Conservation (phyloP, 192 early-diverging fungal species). For the Coemansia sp. region DNA sequence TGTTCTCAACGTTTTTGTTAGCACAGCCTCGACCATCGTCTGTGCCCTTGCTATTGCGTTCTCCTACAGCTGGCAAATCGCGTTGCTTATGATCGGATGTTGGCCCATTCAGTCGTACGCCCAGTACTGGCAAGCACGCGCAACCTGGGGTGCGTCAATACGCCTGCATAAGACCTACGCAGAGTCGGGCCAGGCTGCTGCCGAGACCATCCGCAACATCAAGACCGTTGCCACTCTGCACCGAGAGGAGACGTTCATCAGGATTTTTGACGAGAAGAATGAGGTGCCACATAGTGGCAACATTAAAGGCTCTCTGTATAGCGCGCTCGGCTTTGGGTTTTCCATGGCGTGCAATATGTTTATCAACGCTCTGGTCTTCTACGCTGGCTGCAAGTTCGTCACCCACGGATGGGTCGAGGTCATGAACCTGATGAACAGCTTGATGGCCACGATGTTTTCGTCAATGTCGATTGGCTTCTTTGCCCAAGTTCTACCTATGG, state of each 20-base stretch:
- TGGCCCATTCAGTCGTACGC: slow-evolving; percentile 66
- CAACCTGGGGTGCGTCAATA: slow-evolving; percentile 36
- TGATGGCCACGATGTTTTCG: slow-evolving; percentile 58
- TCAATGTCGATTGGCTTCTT: slow-evolving; percentile 57
- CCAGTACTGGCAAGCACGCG: slow-evolving; percentile 59
- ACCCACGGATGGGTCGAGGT: slow-evolving; percentile 51
- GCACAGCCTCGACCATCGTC: slow-evolving; percentile 23
- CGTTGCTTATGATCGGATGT: slow-evolving; percentile 60
- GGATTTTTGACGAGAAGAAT: slow-evolving; percentile 41
- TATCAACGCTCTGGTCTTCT: slow-evolving; percentile 59
- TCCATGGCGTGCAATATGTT: slow-evolving; percentile 57
- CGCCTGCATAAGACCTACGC: slow-evolving; percentile 64
- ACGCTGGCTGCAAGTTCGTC: slow-evolving; percentile 54
- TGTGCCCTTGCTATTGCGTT: slow-evolving; percentile 53
- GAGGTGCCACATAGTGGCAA: slow-evolving; percentile 42
- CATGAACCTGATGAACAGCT: slow-evolving; percentile 16
- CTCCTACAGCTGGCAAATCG: slow-evolving; percentile 56
- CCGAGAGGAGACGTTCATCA: slow-evolving; percentile 53
- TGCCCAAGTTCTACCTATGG: slow-evolving; percentile 55
- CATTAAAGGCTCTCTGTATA: slow-evolving; percentile 25
- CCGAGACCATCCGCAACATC: slow-evolving; percentile 80
- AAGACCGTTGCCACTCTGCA: slow-evolving; percentile 77
- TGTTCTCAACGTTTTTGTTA: slow-evolving; percentile 20
- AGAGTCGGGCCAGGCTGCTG: slow-evolving; percentile 64
- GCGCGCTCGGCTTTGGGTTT: slow-evolving; percentile 52